phyloP scores from a whole-genome alignment of 2,329 filamentous ascomycete genomes.

The Aspergillus tamarii region DNA sequence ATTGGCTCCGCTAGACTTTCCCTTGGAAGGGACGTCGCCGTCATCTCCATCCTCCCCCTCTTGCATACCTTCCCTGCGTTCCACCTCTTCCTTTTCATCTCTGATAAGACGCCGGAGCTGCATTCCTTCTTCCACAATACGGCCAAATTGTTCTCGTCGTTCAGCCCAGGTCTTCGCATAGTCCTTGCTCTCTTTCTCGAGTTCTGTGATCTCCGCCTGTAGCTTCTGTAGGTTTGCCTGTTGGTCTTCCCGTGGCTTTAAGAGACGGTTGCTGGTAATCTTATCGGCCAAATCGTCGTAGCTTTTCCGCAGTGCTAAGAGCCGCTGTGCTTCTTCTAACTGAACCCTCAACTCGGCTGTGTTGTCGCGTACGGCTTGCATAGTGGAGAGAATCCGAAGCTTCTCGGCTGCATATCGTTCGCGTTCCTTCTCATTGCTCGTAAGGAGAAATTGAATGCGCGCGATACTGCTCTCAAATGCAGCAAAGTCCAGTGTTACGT shows the following conservation, averaged over 20 bases:
- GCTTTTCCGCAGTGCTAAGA: constrained; percentile 75
- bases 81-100: constrained; percentile 94
- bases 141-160: constrained; percentile 80
- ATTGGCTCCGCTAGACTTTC: constrained; percentile 50
- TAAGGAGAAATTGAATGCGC: constrained; percentile 82
- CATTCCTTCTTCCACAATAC: constrained; percentile 90
- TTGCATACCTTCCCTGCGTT: constrained; percentile 79
- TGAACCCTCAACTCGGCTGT: constrained; percentile 73
- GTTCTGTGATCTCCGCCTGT: constrained; percentile 82
- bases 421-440: constrained; percentile 81
- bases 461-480: constrained; percentile 84
- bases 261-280: constrained; percentile 78
- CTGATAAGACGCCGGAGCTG: constrained; percentile 81
- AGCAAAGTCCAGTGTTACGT: constrained; percentile 84
- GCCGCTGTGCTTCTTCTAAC: constrained; percentile 74
- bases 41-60: constrained; percentile 63
- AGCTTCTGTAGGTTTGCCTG: constrained; percentile 76
- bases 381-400: constrained; percentile 74
- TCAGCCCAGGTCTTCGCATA: constrained; percentile 85
- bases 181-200: constrained; percentile 80
- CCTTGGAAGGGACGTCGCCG: constrained; percentile 54
- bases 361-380: constrained; percentile 74
- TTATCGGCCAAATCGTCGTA: constrained; percentile 88
- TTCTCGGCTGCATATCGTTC: constrained; percentile 82
- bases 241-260: constrained; percentile 85